phyloP scores from a whole-genome alignment of 257 asterid species.

The Primulina eburnea region DNA sequence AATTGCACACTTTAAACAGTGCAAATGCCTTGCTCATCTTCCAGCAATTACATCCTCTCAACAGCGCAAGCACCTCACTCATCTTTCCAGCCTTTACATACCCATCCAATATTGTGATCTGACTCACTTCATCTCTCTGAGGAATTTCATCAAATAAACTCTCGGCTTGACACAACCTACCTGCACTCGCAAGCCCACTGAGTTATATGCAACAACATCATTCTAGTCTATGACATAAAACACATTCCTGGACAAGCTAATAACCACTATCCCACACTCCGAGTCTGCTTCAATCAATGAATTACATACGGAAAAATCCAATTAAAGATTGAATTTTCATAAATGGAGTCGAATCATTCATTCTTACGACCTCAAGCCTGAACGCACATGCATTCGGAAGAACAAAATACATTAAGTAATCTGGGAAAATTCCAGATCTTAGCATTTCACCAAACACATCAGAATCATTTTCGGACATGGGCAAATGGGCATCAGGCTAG shows the following conservation, averaged over 20 bases:
- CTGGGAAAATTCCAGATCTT: too few relatives aligned
- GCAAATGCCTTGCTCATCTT: too few relatives aligned
- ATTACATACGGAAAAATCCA: slow-evolving; percentile 43
- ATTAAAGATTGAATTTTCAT: slow-evolving; percentile 36
- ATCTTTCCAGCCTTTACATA: slow-evolving; percentile 51
- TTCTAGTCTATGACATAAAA: background rate
- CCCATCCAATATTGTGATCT: slow-evolving; percentile 53
- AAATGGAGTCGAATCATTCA: too few relatives aligned
- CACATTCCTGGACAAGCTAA: slow-evolving; percentile 30
- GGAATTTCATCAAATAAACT: slow-evolving; percentile 58
- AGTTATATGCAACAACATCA: slow-evolving; percentile 61
- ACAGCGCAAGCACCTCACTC: slow-evolving; percentile 44
- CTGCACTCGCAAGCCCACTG: slow-evolving; percentile 44
- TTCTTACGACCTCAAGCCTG: too few relatives aligned
- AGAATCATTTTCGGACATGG: too few relatives aligned
- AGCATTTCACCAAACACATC: too few relatives aligned
- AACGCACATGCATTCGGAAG: too few relatives aligned
- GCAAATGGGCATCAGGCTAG: too few relatives aligned
- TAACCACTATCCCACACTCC: slow-evolving; percentile 52
- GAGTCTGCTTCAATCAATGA: slow-evolving; percentile 66
- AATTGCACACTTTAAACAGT: too few relatives aligned
- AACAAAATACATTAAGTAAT: too few relatives aligned
- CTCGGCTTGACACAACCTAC: slow-evolving; percentile 35
- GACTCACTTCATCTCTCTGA: slow-evolving; percentile 45
- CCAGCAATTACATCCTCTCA: slow-evolving; percentile 43